Base-by-base conservation (phyloP, 2,329 filamentous ascomycete species). In the Madurella fahalii region DNA sequence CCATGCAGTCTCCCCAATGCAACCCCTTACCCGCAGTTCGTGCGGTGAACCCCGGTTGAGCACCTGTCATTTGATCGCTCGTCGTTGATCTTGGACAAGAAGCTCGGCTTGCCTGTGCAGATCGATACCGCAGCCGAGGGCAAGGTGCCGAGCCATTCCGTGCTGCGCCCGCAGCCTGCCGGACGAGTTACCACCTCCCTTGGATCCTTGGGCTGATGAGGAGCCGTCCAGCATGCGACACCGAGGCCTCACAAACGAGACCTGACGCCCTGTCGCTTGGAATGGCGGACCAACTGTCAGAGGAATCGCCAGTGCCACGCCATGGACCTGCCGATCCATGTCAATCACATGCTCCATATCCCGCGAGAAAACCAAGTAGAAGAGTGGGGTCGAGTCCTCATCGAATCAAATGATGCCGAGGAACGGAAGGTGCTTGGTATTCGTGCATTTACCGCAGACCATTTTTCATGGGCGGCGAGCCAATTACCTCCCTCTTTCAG, bases 261-360 rank as follows among this genome's bases (percentile, higher is more conserved):
- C 31, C 31, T 34, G 31, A n/a, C 25, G 34, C 34, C 13, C 2
- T 37, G 34, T 18, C 34, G 18, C 17, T 42, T 40, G 25, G 44
- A 40, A 34, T 48, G n/a, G 39, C 17, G 20, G 37, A 13, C 17
- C 9, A 11, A 9, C 34, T 42, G 9, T 16, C 31, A 25, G 9
- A 32, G n/a, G 25, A 25, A 25, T 37, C 17, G 45, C 39, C 34
- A 55, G 44, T 40, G 40, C 48, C 50, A 54, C 41, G 34, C 39
- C 50, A 43, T 25, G 32, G 31, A 31, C 56, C 41, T 42, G 48
- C 18, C 50, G 45, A 48, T 50, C 51, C 57, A 44, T 50, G 47
- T 47, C 46, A 52, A 44, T 59, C 57, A 59, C 56, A 58, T 58
- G 56, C 56, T 42, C 37, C 25, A 45, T 20, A 43, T n/a, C 44